Base-by-base conservation (phyloP, 139 green algal genomes). In the Prasinococcaceae sp. region DNA sequence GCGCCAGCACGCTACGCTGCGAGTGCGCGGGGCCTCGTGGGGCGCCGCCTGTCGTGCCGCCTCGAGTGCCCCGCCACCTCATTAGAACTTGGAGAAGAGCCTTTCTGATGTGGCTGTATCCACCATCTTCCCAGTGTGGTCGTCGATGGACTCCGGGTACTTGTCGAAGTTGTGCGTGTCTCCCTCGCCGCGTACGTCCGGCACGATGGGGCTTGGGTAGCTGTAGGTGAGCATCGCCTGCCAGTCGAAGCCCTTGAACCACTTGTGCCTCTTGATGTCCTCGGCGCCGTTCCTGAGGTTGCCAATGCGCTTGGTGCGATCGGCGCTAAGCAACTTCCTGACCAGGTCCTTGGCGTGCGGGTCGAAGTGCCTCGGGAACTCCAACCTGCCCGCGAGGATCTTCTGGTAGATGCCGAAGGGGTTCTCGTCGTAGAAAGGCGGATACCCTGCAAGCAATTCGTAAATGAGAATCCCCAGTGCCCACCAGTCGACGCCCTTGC, bases 401-500 rank as follows among this genome's bases (percentile, higher is more conserved):
- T 67, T 68, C 52, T 75, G 55, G 59, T 82, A 83, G 2, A 59
- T 84, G 1, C 57, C 37, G 3, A 65, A 66, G 19, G 61, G 46
- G 35, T 83, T 67, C 9, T 76, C 61, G n/a, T 90, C 76, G 52
- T 68, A 84, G 47, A 93, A 93, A 6, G 83, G 83, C 8, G 81
- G 74, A 55, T 73, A 50, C 33, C 81, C 83, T 10, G 79, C 68
- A 20, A 92, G 53, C 59, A 93, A 79, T 67, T 93, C 83, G 49
- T 79, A 93, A 1, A 85, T 55, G 3, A 93, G 58, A n/a, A 92
- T 68, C 26, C 84, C 84, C 37, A 90, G 75, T 2, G 78, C 77
- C 84, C 84, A 93, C 44, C 69, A 80, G 74, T 93, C 84, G 12
- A 90, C 84, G 12, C 58, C 55, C 39, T 63, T 63, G 25, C 55